Evolutionary conservation across 805 yeast genomes (phyloP), one percentile per base, ranked within the genome.

Genomic region (Nakazawaea anatomiae): DNA sequence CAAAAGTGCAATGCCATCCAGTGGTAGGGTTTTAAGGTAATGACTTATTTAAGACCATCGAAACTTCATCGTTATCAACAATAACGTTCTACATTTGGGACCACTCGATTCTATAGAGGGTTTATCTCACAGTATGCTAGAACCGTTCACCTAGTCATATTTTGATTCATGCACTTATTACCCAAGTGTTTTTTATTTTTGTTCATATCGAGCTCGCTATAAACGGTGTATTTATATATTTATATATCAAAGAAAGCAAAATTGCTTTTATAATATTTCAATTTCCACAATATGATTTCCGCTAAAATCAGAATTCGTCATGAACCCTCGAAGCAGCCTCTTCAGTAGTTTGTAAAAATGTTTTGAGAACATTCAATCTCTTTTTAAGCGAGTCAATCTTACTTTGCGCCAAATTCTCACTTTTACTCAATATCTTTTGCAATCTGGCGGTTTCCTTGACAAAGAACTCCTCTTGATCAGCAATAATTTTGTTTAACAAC

Each of bases 1-100:
- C 78, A 82, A 68, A 76, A 79, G 70, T 75, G 70, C 61, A 65
- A 72, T 57, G 70, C 80, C 31, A 69, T 83, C 28, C 73, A 71
- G 31, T 82, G 87, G 86, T 81, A 56, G 58, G 1, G n/a, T 12
- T 9, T 6, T 14, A 18, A 12, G 35, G 8, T 11, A 32, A 32
- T 2, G 35, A 11, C 11, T 32, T 32, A 32, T 11, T 11, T 2
- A 11, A 32, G 14, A n/a, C 39, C 18, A 25, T 25, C 31, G 25
- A 18, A 3, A 18, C 25, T 2, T 18, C 25, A 18, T 18, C 25
- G 25, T 18, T 18, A 18, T 18, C 25, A 18, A 18, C 25, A 18
- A 2, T 18, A 18, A 18, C 25, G 3, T 18, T 18, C 25, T 18
- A 18, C 25, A 18, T 2, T 18, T 18, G 25, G 25, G 25, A 18